These are phyloP conservation scores for Mycena filopes DNA, from an alignment of 768 basidiomycete species.

Conservation along the genomic window DNA sequence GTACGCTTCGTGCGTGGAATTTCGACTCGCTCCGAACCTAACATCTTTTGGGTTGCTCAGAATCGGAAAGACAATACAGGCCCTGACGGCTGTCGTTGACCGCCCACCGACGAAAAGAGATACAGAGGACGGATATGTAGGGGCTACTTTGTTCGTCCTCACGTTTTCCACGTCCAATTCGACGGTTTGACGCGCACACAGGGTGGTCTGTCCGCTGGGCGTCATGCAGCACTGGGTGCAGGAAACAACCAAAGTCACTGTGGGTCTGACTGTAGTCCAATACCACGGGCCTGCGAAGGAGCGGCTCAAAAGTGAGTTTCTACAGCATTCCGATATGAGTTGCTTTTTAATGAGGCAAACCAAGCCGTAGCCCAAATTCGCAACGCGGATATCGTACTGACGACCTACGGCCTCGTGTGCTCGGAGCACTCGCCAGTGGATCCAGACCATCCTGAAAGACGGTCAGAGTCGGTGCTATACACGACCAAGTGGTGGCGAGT, in stretches of 20 bases:
- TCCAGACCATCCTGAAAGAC: background rate
- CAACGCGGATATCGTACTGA: conserved; percentile 78
- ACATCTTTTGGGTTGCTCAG: conserved; percentile 47
- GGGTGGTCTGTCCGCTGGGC: conserved; percentile 88
- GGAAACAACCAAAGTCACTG: conserved; percentile 77
- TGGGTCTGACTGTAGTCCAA: conserved; percentile 70
- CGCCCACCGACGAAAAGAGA: conserved; percentile 77
- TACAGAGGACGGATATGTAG: conserved; percentile 75
- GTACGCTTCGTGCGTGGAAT: conserved; percentile 30
- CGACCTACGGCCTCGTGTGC: conserved; percentile 85
- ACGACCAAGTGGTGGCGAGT: conserved; percentile 86
- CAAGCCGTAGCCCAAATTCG: conserved; percentile 66
- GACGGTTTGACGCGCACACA: conserved; percentile 40
- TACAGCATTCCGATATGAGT: background rate
- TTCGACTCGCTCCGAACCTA: conserved; percentile 1
- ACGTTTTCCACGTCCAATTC: background rate
- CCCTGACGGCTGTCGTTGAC: conserved; percentile 85
- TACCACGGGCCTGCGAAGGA: conserved; percentile 83
- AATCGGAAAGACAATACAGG: conserved; percentile 92
- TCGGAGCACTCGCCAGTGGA: conserved; percentile 78
- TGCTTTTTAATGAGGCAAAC: too few species aligned
- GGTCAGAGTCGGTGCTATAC: conserved; percentile 76
- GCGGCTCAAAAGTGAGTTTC: conserved; percentile 70
- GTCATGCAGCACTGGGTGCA: conserved; percentile 91
- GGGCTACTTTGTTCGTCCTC: conserved; percentile 70